A percentile compares a stretch with the other conserved stretches of the same genome.
phyloP scores from a whole-genome alignment of 2,329 filamentous ascomycete genomes.

The Fusarium vanettenii region DNA sequence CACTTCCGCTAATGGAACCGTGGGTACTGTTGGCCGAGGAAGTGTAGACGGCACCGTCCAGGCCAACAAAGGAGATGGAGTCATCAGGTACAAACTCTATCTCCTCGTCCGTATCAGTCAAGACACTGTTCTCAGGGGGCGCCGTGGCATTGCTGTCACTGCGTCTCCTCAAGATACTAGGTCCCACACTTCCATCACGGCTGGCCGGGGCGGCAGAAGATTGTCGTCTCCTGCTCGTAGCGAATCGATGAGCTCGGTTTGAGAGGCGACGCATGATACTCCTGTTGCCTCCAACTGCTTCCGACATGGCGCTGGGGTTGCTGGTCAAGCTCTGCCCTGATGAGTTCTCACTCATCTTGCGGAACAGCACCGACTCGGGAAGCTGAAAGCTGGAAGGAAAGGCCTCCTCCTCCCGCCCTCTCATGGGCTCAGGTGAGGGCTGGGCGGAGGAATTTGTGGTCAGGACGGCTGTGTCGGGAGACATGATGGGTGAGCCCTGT shows the following conservation, averaged over 20 bases:
- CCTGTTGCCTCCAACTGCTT: conserved; percentile 60
- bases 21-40: conserved; percentile 61
- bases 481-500: conserved; percentile 68
- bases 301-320: conserved; percentile 67
- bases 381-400: conserved; percentile 71
- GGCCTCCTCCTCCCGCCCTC: conserved; percentile 65
- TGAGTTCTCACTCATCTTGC: conserved; percentile 70
- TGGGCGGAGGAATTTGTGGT: conserved; percentile 73
- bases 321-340: conserved; percentile 70
- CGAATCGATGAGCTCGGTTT: conserved; percentile 78
- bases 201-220: conserved; percentile 82
- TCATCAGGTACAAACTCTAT: conserved; percentile 55
- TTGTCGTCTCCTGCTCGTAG: conserved; percentile 72
- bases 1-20: conserved; percentile 58
- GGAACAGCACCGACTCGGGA: conserved; percentile 76
- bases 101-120: conserved; percentile 63
- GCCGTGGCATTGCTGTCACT: conserved; percentile 88
- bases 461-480: conserved; percentile 63
- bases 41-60: conserved; percentile 58
- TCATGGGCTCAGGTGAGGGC: conserved; percentile 73
- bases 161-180: conserved; percentile 85
- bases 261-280: conserved; percentile 85
- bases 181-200: conserved; percentile 89
- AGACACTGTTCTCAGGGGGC: conserved; percentile 59
- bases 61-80: conserved; percentile 50